phyloP scores from a whole-genome alignment of 768 basidiomycete species.

The Cyclocybe cylindracea region DNA sequence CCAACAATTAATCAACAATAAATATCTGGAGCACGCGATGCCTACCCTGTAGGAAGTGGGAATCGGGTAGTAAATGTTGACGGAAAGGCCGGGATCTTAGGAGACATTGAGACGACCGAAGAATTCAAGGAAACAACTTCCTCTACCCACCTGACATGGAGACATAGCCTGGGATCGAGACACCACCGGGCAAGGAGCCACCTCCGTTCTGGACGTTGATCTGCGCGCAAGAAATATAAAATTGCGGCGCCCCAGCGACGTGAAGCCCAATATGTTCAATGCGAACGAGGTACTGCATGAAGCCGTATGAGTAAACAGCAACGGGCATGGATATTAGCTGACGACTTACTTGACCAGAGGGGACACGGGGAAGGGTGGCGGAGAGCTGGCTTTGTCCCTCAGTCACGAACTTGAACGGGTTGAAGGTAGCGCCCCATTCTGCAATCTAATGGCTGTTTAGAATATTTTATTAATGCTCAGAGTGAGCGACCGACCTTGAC shows the following conservation, averaged over 20 bases:
- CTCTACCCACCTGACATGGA: slow-evolving; percentile 25
- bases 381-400: slow-evolving; percentile 27
- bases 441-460: slow-evolving; percentile 27
- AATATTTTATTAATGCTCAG: slow-evolving; percentile 18
- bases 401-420: slow-evolving; percentile 33
- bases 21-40: background rate
- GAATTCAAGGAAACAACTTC: background rate
- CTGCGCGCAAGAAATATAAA: slow-evolving; percentile 47
- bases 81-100: slow-evolving; percentile 35
- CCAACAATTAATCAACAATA: too few relatives aligned
- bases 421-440: slow-evolving; percentile 36
- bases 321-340: background rate
- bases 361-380: slow-evolving; percentile 37
- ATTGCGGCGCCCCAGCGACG: slow-evolving; percentile 41
- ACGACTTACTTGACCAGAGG: slow-evolving; percentile 34
- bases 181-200: slow-evolving; percentile 39
- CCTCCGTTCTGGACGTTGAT: slow-evolving; percentile 42
- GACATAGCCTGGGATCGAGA: slow-evolving; percentile 47
- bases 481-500: slow-evolving; percentile 39
- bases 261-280: slow-evolving; percentile 48
- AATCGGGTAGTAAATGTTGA: slow-evolving; percentile 39
- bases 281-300: slow-evolving; percentile 38
- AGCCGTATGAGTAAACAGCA: background rate
- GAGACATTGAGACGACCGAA: background rate
- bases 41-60: slow-evolving; percentile 27